Percentiles rank a stretch among this genome's conserved stretches.
These are phyloP conservation scores for Ormosia semicastrata DNA, from an alignment of 306 rosid species.

Conservation along the genomic window DNA sequence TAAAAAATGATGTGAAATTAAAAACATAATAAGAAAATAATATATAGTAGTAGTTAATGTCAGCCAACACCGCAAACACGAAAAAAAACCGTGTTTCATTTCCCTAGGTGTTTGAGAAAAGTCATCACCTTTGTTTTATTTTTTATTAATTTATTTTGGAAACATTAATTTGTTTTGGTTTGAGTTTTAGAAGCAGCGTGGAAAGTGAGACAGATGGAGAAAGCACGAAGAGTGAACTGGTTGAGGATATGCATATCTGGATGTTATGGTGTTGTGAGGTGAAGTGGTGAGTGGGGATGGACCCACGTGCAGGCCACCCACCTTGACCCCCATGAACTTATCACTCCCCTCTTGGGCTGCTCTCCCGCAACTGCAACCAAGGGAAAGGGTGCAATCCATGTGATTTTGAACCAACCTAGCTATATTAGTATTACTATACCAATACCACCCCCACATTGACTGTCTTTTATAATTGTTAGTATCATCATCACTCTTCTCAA, in stretches of 20 bases:
- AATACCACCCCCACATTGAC: constrained; percentile 31
- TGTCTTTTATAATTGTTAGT: not conserved
- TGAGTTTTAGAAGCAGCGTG: not conserved
- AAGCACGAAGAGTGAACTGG: not conserved
- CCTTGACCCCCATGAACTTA: constrained; percentile 34
- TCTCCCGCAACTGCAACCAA: not conserved
- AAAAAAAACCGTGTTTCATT: not conserved
- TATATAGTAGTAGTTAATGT: not conserved
- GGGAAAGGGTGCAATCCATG: constrained; percentile 44
- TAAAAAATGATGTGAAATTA: too few relatives aligned
- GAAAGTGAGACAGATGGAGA: not conserved
- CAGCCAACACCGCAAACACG: not conserved
- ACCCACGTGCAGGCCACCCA: constrained; percentile 48
- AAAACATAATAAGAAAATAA: too few relatives aligned
- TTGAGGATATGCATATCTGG: not conserved
- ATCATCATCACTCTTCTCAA: not conserved
- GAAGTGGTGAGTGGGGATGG: constrained; percentile 22
- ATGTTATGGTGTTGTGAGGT: not conserved
- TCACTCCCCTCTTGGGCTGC: not conserved
- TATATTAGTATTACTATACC: not conserved
- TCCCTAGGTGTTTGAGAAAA: not conserved
- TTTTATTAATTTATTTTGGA: not conserved
- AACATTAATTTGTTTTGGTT: not conserved
- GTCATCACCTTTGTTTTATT: not conserved
- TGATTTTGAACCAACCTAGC: constrained; percentile 22